Conservation (phyloP, 1,284 basidiomycete species). For the Irpex sp. region DNA sequence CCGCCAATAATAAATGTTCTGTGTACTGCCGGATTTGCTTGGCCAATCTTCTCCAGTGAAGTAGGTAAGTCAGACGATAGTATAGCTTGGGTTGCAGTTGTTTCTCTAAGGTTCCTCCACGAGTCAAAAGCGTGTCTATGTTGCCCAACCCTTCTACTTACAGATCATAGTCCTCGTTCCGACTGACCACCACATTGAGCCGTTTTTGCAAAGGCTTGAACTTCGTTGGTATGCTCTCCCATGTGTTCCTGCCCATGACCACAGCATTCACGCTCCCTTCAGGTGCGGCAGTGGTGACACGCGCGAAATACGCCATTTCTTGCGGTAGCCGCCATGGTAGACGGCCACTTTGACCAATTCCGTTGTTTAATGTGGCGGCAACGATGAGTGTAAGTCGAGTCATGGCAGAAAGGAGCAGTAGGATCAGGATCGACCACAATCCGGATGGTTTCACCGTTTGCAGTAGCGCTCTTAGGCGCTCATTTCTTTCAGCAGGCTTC, state of each 20-base stretch:
- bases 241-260: conserved; percentile 96
- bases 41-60: background rate
- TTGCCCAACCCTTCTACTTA: conserved; percentile 34
- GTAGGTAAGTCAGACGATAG: background rate
- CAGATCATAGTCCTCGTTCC: conserved; percentile 61
- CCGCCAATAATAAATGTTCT: conserved; percentile 88
- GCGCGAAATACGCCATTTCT: conserved; percentile 94
- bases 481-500: background rate
- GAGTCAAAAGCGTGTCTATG: background rate
- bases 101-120: background rate
- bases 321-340: conserved; percentile 90
- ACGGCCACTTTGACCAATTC: conserved; percentile 76
- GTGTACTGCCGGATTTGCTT: conserved; percentile 30
- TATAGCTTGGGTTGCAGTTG: background rate
- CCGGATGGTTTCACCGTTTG: background rate
- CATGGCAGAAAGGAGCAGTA: conserved; percentile 24
- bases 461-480: background rate
- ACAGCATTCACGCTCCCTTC: conserved; percentile 69
- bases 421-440: background rate
- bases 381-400: conserved; percentile 86
- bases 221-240: conserved; percentile 94
- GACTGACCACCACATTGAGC: conserved; percentile 81
- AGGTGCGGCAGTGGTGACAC: conserved; percentile 65
- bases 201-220: conserved; percentile 82
- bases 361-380: conserved; percentile 84